Evolutionary conservation across 495 filamentous ascomycete genomes (phyloP).

Genomic region (Xylaria acuta): DNA sequence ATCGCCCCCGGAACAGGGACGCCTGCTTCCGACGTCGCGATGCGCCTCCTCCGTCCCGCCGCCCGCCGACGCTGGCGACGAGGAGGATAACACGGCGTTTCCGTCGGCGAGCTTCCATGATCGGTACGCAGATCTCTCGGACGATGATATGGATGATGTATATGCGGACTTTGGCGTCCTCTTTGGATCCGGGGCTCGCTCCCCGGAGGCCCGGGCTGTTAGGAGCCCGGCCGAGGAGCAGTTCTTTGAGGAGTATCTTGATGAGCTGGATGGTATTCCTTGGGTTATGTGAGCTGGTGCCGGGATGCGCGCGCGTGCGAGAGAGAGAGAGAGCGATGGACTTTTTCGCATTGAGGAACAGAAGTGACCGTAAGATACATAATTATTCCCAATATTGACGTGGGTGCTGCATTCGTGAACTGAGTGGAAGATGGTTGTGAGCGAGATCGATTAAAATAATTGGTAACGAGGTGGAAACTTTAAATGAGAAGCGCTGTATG

Average conservation of each 20-base stretch:
- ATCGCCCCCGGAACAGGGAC: neutral
- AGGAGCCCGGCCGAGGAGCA: conserved; percentile 32
- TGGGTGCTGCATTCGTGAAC: neutral
- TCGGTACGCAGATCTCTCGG: conserved; percentile 48
- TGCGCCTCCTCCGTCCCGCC: neutral
- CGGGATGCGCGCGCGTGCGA: neutral
- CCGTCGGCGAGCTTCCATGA: conserved; percentile 52
- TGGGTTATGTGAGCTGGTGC: conserved; percentile 32
- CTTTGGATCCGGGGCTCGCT: conserved; percentile 42
- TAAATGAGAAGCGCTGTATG: neutral
- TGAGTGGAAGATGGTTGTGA: neutral
- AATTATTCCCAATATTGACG: neutral
- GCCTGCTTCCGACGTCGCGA: neutral
- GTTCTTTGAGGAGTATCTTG: conserved; percentile 50
- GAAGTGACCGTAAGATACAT: neutral
- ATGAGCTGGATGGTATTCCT: conserved; percentile 54
- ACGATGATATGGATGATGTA: conserved; percentile 49
- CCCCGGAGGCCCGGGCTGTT: conserved; percentile 26
- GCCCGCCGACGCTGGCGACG: conserved; percentile 29
- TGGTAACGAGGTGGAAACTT: neutral
- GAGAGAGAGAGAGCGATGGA: neutral
- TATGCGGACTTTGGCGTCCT: conserved; percentile 57
- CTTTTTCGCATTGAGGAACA: neutral
- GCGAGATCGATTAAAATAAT: neutral
- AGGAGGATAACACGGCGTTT: conserved; percentile 46